phyloP scores from a whole-genome alignment of 2,329 filamentous ascomycete species.

The Dactylellina leptospora region DNA sequence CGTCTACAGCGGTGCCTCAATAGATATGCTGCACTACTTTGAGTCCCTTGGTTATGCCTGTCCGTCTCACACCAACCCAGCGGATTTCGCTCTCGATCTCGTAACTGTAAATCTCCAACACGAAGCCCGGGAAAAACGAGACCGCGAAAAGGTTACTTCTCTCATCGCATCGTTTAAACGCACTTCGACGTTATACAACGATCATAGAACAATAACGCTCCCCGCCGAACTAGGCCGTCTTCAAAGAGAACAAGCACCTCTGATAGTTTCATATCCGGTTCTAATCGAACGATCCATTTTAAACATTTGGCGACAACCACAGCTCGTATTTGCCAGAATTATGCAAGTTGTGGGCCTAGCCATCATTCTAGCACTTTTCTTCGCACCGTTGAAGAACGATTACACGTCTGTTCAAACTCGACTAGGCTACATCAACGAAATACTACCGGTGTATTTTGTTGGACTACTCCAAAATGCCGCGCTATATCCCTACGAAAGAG shows the following conservation, averaged over 20 bases:
- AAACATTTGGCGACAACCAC: conserved; percentile 74
- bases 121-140: conserved; percentile 70
- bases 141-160: conserved; percentile 69
- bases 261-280: conserved; percentile 72
- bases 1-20: conserved; percentile 72
- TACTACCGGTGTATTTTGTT: conserved; percentile 76
- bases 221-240: conserved; percentile 77
- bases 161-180: conserved; percentile 64
- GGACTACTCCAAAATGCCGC: conserved; percentile 83
- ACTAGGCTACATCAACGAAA: conserved; percentile 76
- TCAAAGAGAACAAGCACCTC: conserved; percentile 70
- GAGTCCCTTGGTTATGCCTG: conserved; percentile 70
- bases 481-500: conserved; percentile 75
- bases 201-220: conserved; percentile 64
- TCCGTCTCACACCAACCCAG: conserved; percentile 75
- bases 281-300: conserved; percentile 73
- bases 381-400: conserved; percentile 74
- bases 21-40: conserved; percentile 74
- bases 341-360: conserved; percentile 74
- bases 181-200: conserved; percentile 51
- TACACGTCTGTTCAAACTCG: conserved; percentile 77
- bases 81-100: conserved; percentile 79
- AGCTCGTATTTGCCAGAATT: conserved; percentile 70
- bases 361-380: conserved; percentile 73
- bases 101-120: conserved; percentile 79